These are phyloP conservation scores for Epicoccum nigrum DNA, from an alignment of 2,329 filamentous ascomycete species.

Conservation along the genomic window DNA sequence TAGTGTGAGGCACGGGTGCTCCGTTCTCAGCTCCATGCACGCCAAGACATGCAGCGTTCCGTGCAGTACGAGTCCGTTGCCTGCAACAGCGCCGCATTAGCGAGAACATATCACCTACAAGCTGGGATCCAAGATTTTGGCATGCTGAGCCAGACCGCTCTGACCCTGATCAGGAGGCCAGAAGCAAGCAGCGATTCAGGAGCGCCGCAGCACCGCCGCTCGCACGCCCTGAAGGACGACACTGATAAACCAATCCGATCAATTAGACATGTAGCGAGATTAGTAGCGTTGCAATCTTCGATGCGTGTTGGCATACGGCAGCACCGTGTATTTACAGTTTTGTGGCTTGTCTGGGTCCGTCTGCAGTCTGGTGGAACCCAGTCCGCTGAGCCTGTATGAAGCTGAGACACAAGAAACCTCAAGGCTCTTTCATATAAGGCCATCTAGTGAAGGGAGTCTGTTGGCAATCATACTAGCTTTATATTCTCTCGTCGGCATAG, in stretches of 20 bases:
- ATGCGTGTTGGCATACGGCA: slow-evolving; percentile 22
- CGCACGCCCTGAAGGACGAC: slow-evolving; percentile 2
- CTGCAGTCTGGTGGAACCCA: slow-evolving; percentile 23
- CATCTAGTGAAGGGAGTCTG: background rate
- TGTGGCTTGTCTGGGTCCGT: slow-evolving; percentile 26
- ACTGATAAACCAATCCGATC: slow-evolving; percentile 15
- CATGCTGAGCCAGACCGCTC: slow-evolving; percentile 24
- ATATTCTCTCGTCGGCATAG: slow-evolving; percentile 12
- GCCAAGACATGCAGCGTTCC: slow-evolving; percentile 21
- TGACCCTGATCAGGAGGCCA: slow-evolving; percentile 1
- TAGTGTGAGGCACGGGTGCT: slow-evolving; percentile 18
- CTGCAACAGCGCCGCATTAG: slow-evolving; percentile 6
- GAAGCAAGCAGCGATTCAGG: slow-evolving; percentile 12
- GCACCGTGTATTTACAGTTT: slow-evolving; percentile 14
- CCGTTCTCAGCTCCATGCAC: slow-evolving; percentile 16
- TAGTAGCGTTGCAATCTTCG: slow-evolving; percentile 23
- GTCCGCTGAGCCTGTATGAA: slow-evolving; percentile 20
- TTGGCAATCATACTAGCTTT: slow-evolving; percentile 12
- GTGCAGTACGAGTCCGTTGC: slow-evolving; percentile 1
- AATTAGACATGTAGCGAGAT: slow-evolving; percentile 23
- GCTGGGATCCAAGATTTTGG: slow-evolving; percentile 15
- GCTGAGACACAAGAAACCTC: slow-evolving; percentile 20
- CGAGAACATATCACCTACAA: background rate
- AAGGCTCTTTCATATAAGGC: slow-evolving; percentile 28
- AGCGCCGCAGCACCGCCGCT: slow-evolving; percentile 20